phyloP scores from a whole-genome alignment of 495 filamentous ascomycete genomes.

The Trichocladium uniseriatum region DNA sequence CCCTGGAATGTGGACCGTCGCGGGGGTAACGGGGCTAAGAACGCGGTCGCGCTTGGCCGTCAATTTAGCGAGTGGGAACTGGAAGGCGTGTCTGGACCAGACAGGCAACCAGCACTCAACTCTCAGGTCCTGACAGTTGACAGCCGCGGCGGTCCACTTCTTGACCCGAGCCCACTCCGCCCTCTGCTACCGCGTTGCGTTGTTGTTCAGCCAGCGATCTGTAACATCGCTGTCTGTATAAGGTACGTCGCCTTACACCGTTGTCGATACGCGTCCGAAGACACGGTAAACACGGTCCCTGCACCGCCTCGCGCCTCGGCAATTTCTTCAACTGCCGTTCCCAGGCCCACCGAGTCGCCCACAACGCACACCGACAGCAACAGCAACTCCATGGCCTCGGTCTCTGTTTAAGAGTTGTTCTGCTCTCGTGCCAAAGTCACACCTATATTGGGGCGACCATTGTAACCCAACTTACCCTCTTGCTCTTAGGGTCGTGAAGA shows the following conservation, averaged over 20 bases:
- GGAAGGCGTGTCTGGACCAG: background rate
- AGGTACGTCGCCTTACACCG: background rate
- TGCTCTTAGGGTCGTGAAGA: constrained; percentile 17
- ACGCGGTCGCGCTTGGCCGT: constrained; percentile 26
- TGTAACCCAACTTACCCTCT: background rate
- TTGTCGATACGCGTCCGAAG: constrained; percentile 2
- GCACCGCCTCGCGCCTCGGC: constrained; percentile 6
- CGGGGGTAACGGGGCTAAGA: constrained; percentile 22
- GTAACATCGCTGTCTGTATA: constrained; percentile 1
- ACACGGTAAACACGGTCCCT: background rate
- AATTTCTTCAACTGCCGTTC: background rate
- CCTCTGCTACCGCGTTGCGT: background rate
- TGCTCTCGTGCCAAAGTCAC: background rate
- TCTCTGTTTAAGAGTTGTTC: background rate
- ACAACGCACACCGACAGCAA: background rate
- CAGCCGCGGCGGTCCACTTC: background rate
- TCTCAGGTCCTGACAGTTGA: too few relatives aligned
- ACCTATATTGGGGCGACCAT: too few relatives aligned
- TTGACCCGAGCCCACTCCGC: background rate
- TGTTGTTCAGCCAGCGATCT: background rate
- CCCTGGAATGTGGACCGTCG: constrained; percentile 14
- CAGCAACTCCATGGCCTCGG: constrained; percentile 8
- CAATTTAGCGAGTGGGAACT: background rate
- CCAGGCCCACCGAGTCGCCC: background rate
- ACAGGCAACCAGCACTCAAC: background rate